Evolutionary conservation across 495 filamentous ascomycete species (phyloP).

Genomic region (Coniosporium apollinis): DNA sequence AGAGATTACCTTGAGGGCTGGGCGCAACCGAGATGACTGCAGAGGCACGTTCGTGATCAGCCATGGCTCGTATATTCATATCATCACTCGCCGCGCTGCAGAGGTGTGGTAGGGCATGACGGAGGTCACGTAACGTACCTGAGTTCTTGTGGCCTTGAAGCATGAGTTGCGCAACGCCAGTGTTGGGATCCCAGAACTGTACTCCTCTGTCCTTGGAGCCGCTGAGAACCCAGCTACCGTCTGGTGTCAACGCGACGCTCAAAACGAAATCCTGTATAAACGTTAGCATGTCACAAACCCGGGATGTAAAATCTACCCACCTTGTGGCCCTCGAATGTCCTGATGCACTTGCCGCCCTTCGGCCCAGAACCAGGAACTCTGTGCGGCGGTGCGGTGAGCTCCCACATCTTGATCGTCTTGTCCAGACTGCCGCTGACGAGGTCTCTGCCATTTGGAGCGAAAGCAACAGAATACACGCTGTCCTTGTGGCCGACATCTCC

Average conservation of each 20-base stretch:
- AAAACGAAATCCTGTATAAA: slow-evolving; percentile 24
- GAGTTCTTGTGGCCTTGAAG: slow-evolving; percentile 29
- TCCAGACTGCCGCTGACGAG: slow-evolving; percentile 25
- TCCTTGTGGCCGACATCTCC: slow-evolving; percentile 27
- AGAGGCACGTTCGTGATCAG: too few species aligned
- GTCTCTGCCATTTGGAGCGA: slow-evolving; percentile 20
- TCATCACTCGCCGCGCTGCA: too few species aligned
- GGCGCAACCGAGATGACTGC: slow-evolving; percentile 29
- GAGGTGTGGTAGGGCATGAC: too few species aligned
- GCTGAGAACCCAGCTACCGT: slow-evolving; percentile 24
- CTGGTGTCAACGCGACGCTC: slow-evolving; percentile 24
- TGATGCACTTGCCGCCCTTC: slow-evolving; percentile 22
- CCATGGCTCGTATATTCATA: neutral
- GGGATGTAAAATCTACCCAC: slow-evolving; percentile 9
- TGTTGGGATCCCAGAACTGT: slow-evolving; percentile 28
- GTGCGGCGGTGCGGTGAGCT: slow-evolving; percentile 16
- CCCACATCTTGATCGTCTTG: slow-evolving; percentile 31
- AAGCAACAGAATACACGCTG: slow-evolving; percentile 27
- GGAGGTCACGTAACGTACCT: slow-evolving; percentile 10
- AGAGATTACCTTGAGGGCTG: slow-evolving; percentile 21
- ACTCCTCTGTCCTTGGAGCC: slow-evolving; percentile 28
- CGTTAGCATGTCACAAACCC: neutral
- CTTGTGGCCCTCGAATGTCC: slow-evolving; percentile 28
- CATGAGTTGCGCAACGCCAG: slow-evolving; percentile 26
- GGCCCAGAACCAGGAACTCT: slow-evolving; percentile 10